These are phyloP conservation scores for Ogataea parapolymorpha DNA, from an alignment of 805 yeast species.

Conservation along the genomic window DNA sequence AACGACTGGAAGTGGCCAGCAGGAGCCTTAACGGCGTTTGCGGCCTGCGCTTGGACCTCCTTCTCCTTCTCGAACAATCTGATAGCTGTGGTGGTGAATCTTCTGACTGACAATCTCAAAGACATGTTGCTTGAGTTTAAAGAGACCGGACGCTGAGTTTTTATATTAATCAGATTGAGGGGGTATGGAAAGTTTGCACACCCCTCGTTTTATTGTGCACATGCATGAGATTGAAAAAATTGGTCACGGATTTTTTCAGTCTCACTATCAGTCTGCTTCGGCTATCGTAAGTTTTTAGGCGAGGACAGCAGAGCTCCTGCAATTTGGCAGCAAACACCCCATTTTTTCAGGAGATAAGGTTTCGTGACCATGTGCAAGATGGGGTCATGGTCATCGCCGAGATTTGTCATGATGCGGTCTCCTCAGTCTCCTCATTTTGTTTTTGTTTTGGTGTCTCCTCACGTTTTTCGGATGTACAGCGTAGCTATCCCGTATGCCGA, in stretches of 20 bases:
- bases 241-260: constrained; percentile 15
- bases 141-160: neutral
- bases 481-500: neutral
- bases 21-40: constrained; percentile 11
- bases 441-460: neutral
- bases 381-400: neutral
- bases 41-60: constrained; percentile 20
- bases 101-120: constrained; percentile 10
- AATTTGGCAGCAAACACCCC: neutral
- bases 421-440: constrained; percentile 1
- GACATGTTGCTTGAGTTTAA: constrained; percentile 1
- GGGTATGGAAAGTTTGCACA: constrained; percentile 2
- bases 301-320: neutral
- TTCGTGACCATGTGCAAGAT: neutral
- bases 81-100: constrained; percentile 20
- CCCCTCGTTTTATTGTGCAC: constrained; percentile 10
- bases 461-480: neutral
- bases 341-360: neutral
- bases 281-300: constrained; percentile 10
- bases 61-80: constrained; percentile 21
- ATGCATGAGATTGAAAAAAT: constrained; percentile 4
- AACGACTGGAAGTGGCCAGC: constrained; percentile 24
- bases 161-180: neutral
- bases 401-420: neutral
- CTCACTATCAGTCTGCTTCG: constrained; percentile 4